Evolutionary conservation across 164 flowering plant genomes (phyloP).

Genomic region (grape (Vitis vinifera)): DNA sequence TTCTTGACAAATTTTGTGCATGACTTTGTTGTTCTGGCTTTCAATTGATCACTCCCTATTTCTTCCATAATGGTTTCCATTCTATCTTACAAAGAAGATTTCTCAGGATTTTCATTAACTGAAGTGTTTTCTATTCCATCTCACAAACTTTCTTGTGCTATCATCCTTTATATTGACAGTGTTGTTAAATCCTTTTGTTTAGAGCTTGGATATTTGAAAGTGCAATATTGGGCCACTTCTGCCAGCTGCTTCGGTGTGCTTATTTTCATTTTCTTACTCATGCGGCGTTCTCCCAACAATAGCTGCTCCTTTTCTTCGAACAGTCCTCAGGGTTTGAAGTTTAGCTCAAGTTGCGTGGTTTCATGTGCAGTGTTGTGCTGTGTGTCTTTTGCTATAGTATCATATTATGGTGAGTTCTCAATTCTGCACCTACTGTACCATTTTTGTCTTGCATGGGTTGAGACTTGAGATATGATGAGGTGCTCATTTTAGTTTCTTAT

Average conservation of each 20-base stretch:
- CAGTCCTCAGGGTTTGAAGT: conserved; percentile 22
- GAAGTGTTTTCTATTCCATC: neutral
- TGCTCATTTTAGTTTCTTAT: neutral
- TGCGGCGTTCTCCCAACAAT: conserved; percentile 14
- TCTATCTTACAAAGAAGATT: neutral
- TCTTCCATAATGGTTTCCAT: neutral
- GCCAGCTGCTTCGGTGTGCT: conserved; percentile 66
- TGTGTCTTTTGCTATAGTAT: conserved; percentile 46
- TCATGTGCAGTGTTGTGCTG: conserved; percentile 35
- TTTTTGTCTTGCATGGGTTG: neutral
- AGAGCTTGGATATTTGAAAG: conserved; percentile 63
- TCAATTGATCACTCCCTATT: neutral
- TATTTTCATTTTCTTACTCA: conserved; percentile 39
- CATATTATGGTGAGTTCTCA: conserved; percentile 41
- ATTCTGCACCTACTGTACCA: neutral
- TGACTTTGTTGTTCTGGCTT: neutral
- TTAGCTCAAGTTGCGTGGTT: conserved; percentile 28
- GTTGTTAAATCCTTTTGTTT: conserved; percentile 19
- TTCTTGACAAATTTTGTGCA: neutral
- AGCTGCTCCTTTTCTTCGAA: neutral
- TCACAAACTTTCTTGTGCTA: neutral
- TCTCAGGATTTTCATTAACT: neutral
- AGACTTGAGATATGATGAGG: neutral
- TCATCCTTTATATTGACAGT: conserved; percentile 8
- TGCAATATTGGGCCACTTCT: conserved; percentile 80